Evolutionary conservation across 768 basidiomycete genomes (phyloP), one percentile per base, ranked within the genome.

Genomic region (Xerocomus brunneocitrinus): DNA sequence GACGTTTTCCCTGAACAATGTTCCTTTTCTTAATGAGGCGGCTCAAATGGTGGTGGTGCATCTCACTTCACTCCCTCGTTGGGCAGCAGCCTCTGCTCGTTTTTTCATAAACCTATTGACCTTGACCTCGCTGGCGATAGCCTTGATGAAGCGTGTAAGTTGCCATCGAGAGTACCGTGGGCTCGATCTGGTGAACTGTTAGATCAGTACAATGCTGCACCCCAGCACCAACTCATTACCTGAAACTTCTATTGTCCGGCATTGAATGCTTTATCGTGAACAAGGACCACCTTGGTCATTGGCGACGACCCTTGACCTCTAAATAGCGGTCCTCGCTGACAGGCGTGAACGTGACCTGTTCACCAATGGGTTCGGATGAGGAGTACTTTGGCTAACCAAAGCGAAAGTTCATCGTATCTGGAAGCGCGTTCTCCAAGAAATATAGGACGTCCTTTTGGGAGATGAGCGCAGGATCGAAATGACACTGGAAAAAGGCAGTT

Each of bases 231-330:
- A 40, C 39, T 10, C 39, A 48, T 2, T 42, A 79, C 80, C 72
- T 80, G 71, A 61, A 83, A 82, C 34, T 58, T 52, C 59, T 83
- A 81, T 49, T 68, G 73, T 25, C 82, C 83, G 0, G 77, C 72
- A 57, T 82, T 76, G 51, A 83, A 84, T 32, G 69, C 66, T 22
- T 63, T 73, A 59, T 81, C 79, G 6, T 83, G 14, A 16, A 36
- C 13, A 36, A 36, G 14, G 35, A 5, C 16, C 35, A 16, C 2
- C 8, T 2, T 8, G 2, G 38, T 39, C 35, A 36, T 36, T 3
- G 40, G 13, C 13, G 9, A 52, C 12, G 42, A 39, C 4, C 40
- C 19, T 40, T 31, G 22, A 81, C 82, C 68, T 81, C 64, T 0
- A 74, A 34, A 53, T 84, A 87, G 24, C 71, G 69, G 24, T 69